Conservation (phyloP, 2,329 filamentous ascomycete species). For the Penicillium sp. region DNA sequence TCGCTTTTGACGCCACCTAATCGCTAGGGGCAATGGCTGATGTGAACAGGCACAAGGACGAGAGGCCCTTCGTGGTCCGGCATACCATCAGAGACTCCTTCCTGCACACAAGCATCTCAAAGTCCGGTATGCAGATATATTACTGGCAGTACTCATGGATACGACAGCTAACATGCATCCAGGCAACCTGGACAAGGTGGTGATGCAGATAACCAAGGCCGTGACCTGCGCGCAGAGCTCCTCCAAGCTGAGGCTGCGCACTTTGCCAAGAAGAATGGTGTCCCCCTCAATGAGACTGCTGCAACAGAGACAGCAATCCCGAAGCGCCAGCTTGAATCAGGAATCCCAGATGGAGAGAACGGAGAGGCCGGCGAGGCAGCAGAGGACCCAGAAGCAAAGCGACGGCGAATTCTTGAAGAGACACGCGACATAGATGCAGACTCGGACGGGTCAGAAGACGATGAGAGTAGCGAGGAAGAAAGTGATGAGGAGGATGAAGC, state of each 20-base stretch:
- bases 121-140: constrained; percentile 57
- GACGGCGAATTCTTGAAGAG: constrained; percentile 82
- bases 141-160: neutral
- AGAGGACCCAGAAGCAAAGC: constrained; percentile 75
- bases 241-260: constrained; percentile 83
- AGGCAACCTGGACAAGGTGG: constrained; percentile 87
- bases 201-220: constrained; percentile 64
- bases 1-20: constrained; percentile 5
- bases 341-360: constrained; percentile 36
- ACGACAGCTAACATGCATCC: constrained; percentile 20
- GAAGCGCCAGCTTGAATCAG: constrained; percentile 65
- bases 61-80: constrained; percentile 86
- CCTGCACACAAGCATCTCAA: constrained; percentile 94
- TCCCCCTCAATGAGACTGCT: constrained; percentile 47
- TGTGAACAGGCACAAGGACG: constrained; percentile 74
- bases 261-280: constrained; percentile 78
- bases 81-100: constrained; percentile 92
- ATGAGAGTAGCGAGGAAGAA: constrained; percentile 60
- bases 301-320: constrained; percentile 42
- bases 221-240: constrained; percentile 86
- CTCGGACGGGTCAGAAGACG: constrained; percentile 62
- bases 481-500: constrained; percentile 75
- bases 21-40: constrained; percentile 28
- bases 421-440: constrained; percentile 84
- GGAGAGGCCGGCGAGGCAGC: constrained; percentile 48